phyloP scores from a whole-genome alignment of 768 basidiomycete genomes.

The Galerina sulciceps region DNA sequence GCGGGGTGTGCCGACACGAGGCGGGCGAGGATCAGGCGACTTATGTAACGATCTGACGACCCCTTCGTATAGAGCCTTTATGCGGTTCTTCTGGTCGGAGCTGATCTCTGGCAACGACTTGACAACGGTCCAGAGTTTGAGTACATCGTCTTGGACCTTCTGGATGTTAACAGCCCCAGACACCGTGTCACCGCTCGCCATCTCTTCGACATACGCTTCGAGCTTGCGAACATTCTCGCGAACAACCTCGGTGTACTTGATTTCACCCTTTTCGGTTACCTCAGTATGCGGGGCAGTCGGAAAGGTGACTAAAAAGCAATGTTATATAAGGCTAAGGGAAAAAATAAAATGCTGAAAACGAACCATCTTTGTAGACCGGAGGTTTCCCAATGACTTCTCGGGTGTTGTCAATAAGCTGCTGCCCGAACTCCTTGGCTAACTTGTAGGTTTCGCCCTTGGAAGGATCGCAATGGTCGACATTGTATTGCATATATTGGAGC shows the following conservation, averaged over 20 bases:
- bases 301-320: conserved; percentile 76
- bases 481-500: conserved; percentile 93
- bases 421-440: conserved; percentile 97
- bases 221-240: conserved; percentile 96
- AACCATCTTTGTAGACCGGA: conserved; percentile 96
- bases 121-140: conserved; percentile 97
- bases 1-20: conserved; percentile 51
- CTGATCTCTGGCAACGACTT: conserved; percentile 97
- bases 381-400: conserved; percentile 79
- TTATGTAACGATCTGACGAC: conserved; percentile 93
- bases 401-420: conserved; percentile 94
- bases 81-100: conserved; percentile 94
- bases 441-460: conserved; percentile 88
- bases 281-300: conserved; percentile 97
- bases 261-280: conserved; percentile 92
- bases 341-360: conserved; percentile 29
- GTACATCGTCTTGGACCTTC: conserved; percentile 96
- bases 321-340: conserved; percentile 10
- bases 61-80: conserved; percentile 94
- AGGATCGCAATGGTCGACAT: conserved; percentile 84
- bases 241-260: conserved; percentile 92
- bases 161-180: conserved; percentile 87
- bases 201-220: conserved; percentile 97
- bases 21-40: conserved; percentile 61
- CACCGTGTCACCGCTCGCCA: conserved; percentile 94